Evolutionary conservation across 805 yeast genomes (phyloP).

Genomic region (Candida maris): DNA sequence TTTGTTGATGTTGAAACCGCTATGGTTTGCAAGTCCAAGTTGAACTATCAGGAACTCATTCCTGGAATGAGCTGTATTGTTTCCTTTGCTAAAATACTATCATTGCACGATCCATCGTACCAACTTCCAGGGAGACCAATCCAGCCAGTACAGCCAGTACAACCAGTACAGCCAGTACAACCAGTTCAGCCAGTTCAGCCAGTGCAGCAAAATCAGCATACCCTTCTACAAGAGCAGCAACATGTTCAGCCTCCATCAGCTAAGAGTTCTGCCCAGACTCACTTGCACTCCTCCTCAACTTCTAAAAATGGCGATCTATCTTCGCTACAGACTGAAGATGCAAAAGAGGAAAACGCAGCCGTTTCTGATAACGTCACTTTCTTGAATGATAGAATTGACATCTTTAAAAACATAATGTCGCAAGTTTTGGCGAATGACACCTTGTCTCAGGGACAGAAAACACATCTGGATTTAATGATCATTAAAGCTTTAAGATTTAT

Average conservation of each 20-base stretch:
- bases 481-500: slow-evolving; percentile 40
- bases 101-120: slow-evolving; percentile 11
- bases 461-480: slow-evolving; percentile 45
- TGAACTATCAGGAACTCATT: slow-evolving; percentile 78
- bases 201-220: slow-evolving; percentile 3
- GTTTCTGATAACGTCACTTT: slow-evolving; percentile 17
- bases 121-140: neutral
- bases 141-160: neutral
- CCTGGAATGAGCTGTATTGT: slow-evolving; percentile 75
- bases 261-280: slow-evolving; percentile 1
- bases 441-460: slow-evolving; percentile 43
- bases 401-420: slow-evolving; percentile 13
- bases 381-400: slow-evolving; percentile 19
- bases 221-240: neutral
- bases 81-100: slow-evolving; percentile 73
- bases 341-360: slow-evolving; percentile 8
- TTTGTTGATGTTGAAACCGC: slow-evolving; percentile 72
- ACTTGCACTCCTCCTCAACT: slow-evolving; percentile 1
- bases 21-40: slow-evolving; percentile 67
- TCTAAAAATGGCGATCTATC: slow-evolving; percentile 8
- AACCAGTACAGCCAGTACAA: slow-evolving; percentile 2
- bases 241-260: neutral
- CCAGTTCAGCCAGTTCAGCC: slow-evolving; percentile 3
- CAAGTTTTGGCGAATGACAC: slow-evolving; percentile 12
- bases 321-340: slow-evolving; percentile 12